Percentiles rank a stretch among this genome's conserved stretches.
Conservation (phyloP, 1,284 basidiomycete genomes). For the Wolfiporia cocos region DNA sequence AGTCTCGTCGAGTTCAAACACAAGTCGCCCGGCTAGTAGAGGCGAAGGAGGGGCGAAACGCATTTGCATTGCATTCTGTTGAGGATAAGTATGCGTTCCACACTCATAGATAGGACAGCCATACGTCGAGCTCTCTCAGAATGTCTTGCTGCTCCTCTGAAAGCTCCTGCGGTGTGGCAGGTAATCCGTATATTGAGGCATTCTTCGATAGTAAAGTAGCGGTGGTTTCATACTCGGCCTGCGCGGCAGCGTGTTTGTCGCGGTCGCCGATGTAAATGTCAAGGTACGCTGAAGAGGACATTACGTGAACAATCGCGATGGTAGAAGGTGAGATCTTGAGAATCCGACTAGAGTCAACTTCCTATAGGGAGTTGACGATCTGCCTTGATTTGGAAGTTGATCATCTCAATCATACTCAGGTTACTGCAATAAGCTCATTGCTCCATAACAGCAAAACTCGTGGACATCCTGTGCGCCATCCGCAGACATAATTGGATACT, state of each 20-base stretch:
- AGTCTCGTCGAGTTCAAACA: slow-evolving; percentile 33
- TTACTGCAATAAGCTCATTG: too few species aligned
- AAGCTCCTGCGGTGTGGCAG: slow-evolving; percentile 29
- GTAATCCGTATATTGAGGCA: slow-evolving; percentile 34
- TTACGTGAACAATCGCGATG: too few species aligned
- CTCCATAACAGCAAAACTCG: too few species aligned
- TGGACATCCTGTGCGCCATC: too few species aligned
- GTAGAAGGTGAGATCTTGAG: too few species aligned
- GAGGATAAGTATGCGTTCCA: slow-evolving; percentile 2
- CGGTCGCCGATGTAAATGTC: slow-evolving; percentile 36
- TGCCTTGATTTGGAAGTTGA: too few species aligned
- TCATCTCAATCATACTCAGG: too few species aligned
- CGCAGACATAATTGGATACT: too few species aligned
- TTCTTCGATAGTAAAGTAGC: slow-evolving; percentile 29
- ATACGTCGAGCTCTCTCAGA: slow-evolving; percentile 34
- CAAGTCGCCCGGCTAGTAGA: slow-evolving; percentile 31
- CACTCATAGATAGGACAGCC: slow-evolving; percentile 3
- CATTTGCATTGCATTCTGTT: slow-evolving; percentile 26
- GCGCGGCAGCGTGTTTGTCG: slow-evolving; percentile 24
- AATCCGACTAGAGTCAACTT: not conserved
- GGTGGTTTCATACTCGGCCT: slow-evolving; percentile 27
- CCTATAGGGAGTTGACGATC: too few species aligned
- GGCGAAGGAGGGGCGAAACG: slow-evolving; percentile 30
- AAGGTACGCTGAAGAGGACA: slow-evolving; percentile 23
- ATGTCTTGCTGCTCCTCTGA: slow-evolving; percentile 37